Conservation (phyloP, 352 stramenopile species). For the Pythium volutum region DNA sequence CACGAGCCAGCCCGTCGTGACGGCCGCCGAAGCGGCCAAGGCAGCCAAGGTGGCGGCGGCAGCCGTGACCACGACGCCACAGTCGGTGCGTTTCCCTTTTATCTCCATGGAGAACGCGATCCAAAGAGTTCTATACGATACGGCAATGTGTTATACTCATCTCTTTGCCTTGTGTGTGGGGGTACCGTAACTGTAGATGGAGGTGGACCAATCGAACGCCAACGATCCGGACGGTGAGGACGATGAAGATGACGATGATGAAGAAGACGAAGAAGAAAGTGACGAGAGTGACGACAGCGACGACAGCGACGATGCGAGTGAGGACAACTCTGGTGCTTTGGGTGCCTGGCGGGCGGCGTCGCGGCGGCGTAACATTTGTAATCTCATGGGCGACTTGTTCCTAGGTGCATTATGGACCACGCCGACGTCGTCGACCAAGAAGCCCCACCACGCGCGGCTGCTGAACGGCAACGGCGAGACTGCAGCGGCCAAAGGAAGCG, state of each 20-base stretch:
- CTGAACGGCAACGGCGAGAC: not conserved
- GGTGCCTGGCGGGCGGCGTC: constrained; percentile 18
- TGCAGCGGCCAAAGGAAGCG: constrained; percentile 12
- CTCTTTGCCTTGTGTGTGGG: no score
- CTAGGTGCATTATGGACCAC: constrained; percentile 39
- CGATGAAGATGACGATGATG: constrained; percentile 7
- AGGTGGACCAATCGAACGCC: constrained; percentile 7
- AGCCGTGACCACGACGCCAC: not conserved
- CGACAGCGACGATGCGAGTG: constrained; percentile 8
- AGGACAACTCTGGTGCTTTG: constrained; percentile 28
- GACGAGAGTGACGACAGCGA: constrained; percentile 10
- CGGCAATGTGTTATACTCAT: no score
- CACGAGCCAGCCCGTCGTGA: constrained; percentile 70
- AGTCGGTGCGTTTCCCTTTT: no score
- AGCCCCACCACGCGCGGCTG: constrained; percentile 5
- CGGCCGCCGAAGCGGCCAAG: not conserved
- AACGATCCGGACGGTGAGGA: not conserved
- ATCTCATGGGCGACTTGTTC: constrained; percentile 86
- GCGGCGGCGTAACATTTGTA: constrained; percentile 79
- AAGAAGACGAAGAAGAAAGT: constrained; percentile 21
- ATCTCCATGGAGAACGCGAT: no score
- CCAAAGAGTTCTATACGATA: no score
- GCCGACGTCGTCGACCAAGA: constrained; percentile 4
- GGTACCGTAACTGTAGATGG: constrained; percentile 14
- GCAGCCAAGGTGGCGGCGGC: no score